phyloP scores from a whole-genome alignment of 768 basidiomycete genomes.

The Suillus tomentosus region DNA sequence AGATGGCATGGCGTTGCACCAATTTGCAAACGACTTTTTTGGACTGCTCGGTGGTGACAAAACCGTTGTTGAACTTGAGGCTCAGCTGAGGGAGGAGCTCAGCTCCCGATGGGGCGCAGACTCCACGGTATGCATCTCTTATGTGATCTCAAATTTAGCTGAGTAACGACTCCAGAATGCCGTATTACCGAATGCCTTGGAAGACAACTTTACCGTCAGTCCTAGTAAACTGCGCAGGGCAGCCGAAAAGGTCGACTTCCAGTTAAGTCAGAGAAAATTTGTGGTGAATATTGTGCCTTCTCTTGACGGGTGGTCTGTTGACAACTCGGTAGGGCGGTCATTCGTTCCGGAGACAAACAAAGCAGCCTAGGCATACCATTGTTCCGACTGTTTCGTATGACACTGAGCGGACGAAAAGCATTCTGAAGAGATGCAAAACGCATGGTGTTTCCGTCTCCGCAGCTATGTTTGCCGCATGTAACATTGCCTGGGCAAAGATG shows the following conservation, averaged over 20 bases:
- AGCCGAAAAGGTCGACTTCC: constrained; percentile 58
- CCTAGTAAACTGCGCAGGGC: constrained; percentile 43
- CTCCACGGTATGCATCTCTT: constrained; percentile 15
- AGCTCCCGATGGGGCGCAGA: constrained; percentile 27
- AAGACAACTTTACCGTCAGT: constrained; percentile 46
- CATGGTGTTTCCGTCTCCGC: constrained; percentile 74
- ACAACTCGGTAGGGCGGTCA: constrained; percentile 62
- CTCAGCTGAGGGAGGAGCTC: constrained; percentile 37
- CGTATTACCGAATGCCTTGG: constrained; percentile 47
- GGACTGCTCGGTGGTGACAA: constrained; percentile 49
- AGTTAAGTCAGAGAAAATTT: constrained; percentile 51
- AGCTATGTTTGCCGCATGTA: constrained; percentile 74
- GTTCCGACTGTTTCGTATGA: constrained; percentile 70
- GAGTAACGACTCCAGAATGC: constrained; percentile 18
- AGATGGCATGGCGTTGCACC: constrained; percentile 86
- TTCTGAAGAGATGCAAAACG: constrained; percentile 70
- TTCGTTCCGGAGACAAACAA: constrained; percentile 55
- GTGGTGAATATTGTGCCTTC: constrained; percentile 43
- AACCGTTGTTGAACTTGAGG: constrained; percentile 32
- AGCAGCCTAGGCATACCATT: constrained; percentile 55
- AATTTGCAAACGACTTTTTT: constrained; percentile 82
- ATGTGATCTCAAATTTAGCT: constrained; percentile 12
- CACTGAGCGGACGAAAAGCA: constrained; percentile 54
- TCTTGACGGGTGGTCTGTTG: constrained; percentile 5
- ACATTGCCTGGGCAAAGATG: constrained; percentile 69